Percentiles rank a stretch among this genome's conserved stretches.
Conservation (phyloP, 441 rosid genomes). For the Erodium chrysanthum region DNA sequence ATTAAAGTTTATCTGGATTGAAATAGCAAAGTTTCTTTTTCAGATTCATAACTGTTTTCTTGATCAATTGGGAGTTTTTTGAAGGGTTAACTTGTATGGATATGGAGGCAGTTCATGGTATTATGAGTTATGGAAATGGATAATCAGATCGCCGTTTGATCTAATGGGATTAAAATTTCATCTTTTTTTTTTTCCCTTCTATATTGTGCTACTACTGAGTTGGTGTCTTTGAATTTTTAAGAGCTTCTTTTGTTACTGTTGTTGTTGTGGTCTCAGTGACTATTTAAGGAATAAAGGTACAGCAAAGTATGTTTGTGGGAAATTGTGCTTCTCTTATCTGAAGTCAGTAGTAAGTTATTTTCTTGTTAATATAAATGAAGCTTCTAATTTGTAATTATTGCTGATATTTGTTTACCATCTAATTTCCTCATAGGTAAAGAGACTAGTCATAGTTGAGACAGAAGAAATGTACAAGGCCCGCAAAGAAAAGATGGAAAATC, state of each 20-base stretch:
- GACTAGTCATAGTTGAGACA: conserved; percentile 76
- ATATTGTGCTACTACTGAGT: neutral
- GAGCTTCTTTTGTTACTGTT: no score
- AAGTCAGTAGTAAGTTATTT: no score
- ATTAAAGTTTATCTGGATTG: conserved; percentile 70
- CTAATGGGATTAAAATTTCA: neutral
- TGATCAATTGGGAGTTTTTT: neutral
- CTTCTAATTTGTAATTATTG: neutral
- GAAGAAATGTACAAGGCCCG: conserved; percentile 91
- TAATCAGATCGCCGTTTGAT: neutral
- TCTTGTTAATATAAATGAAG: neutral
- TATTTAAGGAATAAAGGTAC: no score
- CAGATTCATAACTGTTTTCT: neutral
- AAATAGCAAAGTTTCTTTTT: conserved; percentile 9
- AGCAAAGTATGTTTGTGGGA: no score
- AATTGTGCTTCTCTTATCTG: no score
- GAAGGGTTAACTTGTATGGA: neutral
- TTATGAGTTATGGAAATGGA: conserved; percentile 2
- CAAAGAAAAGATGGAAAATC: conserved; percentile 50
- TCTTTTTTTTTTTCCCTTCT: neutral
- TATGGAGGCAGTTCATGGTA: neutral
- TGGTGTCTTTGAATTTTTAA: no score
- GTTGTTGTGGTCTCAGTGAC: no score
- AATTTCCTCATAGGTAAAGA: conserved; percentile 50
- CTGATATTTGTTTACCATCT: conserved; percentile 2